Evolutionary conservation across 2,329 filamentous ascomycete genomes (phyloP).

Genomic region (Podosphaera fusca): DNA sequence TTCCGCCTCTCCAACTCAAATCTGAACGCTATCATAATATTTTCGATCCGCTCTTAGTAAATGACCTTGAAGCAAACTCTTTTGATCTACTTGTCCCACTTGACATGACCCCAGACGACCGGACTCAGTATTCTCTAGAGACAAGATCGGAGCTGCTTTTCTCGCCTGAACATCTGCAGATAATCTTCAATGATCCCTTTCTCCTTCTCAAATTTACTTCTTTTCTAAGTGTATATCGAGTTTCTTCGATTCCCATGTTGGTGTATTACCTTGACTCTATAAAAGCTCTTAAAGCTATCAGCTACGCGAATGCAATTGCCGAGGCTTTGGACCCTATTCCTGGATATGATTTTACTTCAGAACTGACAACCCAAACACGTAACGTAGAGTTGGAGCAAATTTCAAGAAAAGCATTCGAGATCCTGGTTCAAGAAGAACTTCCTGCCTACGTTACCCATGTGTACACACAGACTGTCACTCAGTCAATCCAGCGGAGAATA

Average conservation of each 20-base stretch:
- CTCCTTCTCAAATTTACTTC: constrained; percentile 42
- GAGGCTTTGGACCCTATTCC: constrained; percentile 33
- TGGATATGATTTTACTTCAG: constrained; percentile 30
- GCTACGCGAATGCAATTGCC: constrained; percentile 46
- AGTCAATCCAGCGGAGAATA: constrained; percentile 43
- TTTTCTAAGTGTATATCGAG: constrained; percentile 36
- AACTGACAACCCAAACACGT: constrained; percentile 25
- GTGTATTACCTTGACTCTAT: constrained; percentile 49
- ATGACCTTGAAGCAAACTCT: constrained; percentile 28
- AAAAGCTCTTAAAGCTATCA: constrained; percentile 48
- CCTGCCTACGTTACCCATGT: constrained; percentile 48
- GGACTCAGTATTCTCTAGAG: constrained; percentile 30
- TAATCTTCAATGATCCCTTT: constrained; percentile 40
- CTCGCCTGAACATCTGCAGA: constrained; percentile 37
- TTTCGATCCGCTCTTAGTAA: constrained; percentile 19
- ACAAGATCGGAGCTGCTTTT: constrained; percentile 41
- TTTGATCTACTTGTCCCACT: constrained; percentile 28
- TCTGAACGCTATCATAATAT: constrained; percentile 19
- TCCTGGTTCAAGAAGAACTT: constrained; percentile 41
- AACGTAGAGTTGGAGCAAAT: constrained; percentile 38
- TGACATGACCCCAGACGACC: constrained; percentile 12
- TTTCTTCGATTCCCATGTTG: constrained; percentile 38
- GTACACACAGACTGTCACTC: constrained; percentile 46
- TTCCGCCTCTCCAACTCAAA: constrained; percentile 13
- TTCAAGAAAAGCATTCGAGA: constrained; percentile 38